A percentile compares a stretch with the other conserved stretches of the same genome.
Conservation (phyloP, 441 rosid species). For the Omphalea diandra region DNA sequence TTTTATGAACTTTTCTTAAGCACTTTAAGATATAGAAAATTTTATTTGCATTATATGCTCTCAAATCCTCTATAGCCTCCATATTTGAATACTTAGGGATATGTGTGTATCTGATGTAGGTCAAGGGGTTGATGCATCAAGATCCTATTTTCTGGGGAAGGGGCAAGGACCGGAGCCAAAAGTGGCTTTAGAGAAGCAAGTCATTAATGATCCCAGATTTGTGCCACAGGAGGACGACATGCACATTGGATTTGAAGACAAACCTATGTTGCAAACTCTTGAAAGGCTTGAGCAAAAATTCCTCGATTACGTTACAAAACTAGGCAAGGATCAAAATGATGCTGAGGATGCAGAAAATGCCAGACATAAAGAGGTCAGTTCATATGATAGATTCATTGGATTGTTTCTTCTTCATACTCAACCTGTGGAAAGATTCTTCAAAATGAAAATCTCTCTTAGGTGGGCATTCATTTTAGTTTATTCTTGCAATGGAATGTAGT, state of each 20-base stretch:
- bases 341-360: slow-evolving; percentile 35
- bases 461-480: too few relatives aligned
- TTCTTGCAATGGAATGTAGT: background rate
- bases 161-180: slow-evolving; percentile 41
- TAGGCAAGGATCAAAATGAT: slow-evolving; percentile 31
- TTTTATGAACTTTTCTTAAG: background rate
- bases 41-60: background rate
- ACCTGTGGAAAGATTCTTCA: background rate
- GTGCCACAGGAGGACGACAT: slow-evolving; percentile 42
- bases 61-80: background rate
- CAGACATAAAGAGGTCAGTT: slow-evolving; percentile 36
- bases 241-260: slow-evolving; percentile 26
- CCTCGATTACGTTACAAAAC: slow-evolving; percentile 26
- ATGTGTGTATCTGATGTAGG: slow-evolving; percentile 44
- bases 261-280: slow-evolving; percentile 18
- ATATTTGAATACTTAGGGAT: background rate
- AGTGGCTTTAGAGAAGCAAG: slow-evolving; percentile 48
- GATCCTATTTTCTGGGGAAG: slow-evolving; percentile 61
- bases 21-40: background rate
- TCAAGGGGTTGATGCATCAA: slow-evolving; percentile 64
- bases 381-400: background rate
- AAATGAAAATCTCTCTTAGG: background rate
- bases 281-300: slow-evolving; percentile 32
- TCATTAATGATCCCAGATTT: slow-evolving; percentile 47
- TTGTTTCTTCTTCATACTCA: background rate